phyloP scores from a whole-genome alignment of 768 basidiomycete species.

The Rhodosporidiobolus odoratus region DNA sequence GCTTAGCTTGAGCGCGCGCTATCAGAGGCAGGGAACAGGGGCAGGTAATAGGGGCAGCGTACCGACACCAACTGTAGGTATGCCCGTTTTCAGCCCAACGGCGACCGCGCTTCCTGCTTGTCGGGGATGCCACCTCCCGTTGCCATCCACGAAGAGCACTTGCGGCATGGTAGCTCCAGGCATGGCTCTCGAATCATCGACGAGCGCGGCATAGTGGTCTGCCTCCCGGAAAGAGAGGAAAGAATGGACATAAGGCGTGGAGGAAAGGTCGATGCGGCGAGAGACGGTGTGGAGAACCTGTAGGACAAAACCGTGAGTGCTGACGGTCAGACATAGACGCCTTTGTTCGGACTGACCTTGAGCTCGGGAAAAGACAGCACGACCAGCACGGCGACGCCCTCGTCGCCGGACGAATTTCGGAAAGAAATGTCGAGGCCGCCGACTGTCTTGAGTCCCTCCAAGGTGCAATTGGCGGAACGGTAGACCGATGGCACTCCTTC shows the following conservation, averaged over 20 bases:
- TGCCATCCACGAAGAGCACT: conserved; percentile 44
- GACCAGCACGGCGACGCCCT: conserved; percentile 40
- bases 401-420: conserved; percentile 13
- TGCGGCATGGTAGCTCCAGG: conserved; percentile 36
- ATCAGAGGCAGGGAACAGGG: background rate
- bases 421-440: conserved; percentile 44
- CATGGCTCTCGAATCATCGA: conserved; percentile 31
- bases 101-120: conserved; percentile 43
- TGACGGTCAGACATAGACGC: background rate
- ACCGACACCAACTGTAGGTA: conserved; percentile 42
- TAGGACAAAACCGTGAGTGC: background rate
- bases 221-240: conserved; percentile 44
- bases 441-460: conserved; percentile 33
- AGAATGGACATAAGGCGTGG: conserved; percentile 43
- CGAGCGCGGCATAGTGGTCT: conserved; percentile 30
- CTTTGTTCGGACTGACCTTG: conserved; percentile 27
- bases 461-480: background rate
- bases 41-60: background rate
- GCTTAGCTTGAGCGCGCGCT: too few relatives aligned
- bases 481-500: background rate
- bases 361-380: conserved; percentile 41
- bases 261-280: conserved; percentile 19
- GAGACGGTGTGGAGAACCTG: conserved; percentile 40
- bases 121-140: conserved; percentile 43
- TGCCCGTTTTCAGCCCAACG: conserved; percentile 38